A percentile compares a stretch with the other conserved stretches of the same genome.
Evolutionary conservation across 1,284 basidiomycete species (phyloP).

Genomic region (Papiliotrema nemorosa): DNA sequence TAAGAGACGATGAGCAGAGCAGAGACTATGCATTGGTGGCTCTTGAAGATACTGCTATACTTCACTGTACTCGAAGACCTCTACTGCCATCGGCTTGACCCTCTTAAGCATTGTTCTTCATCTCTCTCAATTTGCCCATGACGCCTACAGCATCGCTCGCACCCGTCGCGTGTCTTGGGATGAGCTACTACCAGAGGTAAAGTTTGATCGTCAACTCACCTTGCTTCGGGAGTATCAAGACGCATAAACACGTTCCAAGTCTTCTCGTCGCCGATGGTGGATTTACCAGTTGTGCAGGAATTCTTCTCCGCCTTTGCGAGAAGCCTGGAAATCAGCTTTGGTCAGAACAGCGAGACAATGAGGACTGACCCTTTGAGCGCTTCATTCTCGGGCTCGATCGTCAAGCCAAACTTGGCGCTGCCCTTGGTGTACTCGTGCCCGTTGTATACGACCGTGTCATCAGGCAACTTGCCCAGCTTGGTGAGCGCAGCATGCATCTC

Average conservation of each 20-base stretch:
- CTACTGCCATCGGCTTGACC: no score
- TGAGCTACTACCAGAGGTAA: background rate
- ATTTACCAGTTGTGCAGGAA: conserved; percentile 46
- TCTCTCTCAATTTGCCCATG: conserved; percentile 69
- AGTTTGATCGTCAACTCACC: conserved; percentile 20
- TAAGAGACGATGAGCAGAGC: no score
- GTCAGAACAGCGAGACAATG: background rate
- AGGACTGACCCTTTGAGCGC: conserved; percentile 37
- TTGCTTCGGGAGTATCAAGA: conserved; percentile 38
- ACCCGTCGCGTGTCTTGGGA: conserved; percentile 53
- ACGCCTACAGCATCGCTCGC: conserved; percentile 53
- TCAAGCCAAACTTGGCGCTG: conserved; percentile 52
- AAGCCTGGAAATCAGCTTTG: conserved; percentile 23
- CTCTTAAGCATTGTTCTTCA: conserved; percentile 63
- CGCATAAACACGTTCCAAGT: conserved; percentile 54
- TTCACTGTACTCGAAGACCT: no score
- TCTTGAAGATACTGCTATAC: no score
- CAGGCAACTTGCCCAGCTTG: conserved; percentile 71
- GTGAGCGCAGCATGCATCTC: conserved; percentile 82
- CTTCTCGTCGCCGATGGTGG: conserved; percentile 56
- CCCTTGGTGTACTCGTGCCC: conserved; percentile 88
- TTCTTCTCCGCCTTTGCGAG: conserved; percentile 35
- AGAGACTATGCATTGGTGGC: no score
- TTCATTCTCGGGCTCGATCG: conserved; percentile 43
- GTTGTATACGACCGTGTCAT: conserved; percentile 77